Percentiles rank a stretch among this genome's conserved stretches.
These are phyloP conservation scores for Cardamine chenopodiifolia DNA, from an alignment of 345 rosid species.

Conservation along the genomic window DNA sequence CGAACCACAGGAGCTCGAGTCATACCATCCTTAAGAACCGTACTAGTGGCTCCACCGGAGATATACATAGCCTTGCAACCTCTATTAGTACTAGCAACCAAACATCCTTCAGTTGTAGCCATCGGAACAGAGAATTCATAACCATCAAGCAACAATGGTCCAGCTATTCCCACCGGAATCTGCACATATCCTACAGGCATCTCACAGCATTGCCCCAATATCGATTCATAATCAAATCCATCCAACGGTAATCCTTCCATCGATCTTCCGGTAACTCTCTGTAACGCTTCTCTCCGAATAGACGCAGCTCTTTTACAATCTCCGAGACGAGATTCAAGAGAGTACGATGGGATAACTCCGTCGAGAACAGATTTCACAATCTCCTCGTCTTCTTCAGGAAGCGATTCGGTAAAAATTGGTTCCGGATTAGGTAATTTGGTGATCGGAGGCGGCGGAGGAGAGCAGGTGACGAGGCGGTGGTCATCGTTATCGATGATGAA, in stretches of 20 bases:
- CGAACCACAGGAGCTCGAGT: slow-evolving; percentile 85
- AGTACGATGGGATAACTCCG: slow-evolving; percentile 65
- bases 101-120: slow-evolving; percentile 97
- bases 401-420: slow-evolving; percentile 40
- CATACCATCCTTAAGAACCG: slow-evolving; percentile 73
- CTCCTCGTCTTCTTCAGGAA: slow-evolving; percentile 69
- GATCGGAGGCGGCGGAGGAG: slow-evolving; percentile 33
- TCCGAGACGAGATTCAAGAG: slow-evolving; percentile 75
- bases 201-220: slow-evolving; percentile 96
- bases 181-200: slow-evolving; percentile 96
- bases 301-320: slow-evolving; percentile 76
- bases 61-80: slow-evolving; percentile 82
- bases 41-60: slow-evolving; percentile 76
- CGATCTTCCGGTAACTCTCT: slow-evolving; percentile 75
- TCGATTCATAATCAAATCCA: slow-evolving; percentile 80
- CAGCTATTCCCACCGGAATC: slow-evolving; percentile 90
- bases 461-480: slow-evolving; percentile 44
- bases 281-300: slow-evolving; percentile 77
- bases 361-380: slow-evolving; percentile 61
- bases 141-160: slow-evolving; percentile 88
- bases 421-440: slow-evolving; percentile 38
- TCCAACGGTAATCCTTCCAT: slow-evolving; percentile 74
- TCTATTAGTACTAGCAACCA: slow-evolving; percentile 90
- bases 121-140: slow-evolving; percentile 82
- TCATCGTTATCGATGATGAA: slow-evolving; percentile 39